Base-by-base conservation (phyloP, 805 yeast species). In the Maudiozyma pseudohumilis region DNA sequence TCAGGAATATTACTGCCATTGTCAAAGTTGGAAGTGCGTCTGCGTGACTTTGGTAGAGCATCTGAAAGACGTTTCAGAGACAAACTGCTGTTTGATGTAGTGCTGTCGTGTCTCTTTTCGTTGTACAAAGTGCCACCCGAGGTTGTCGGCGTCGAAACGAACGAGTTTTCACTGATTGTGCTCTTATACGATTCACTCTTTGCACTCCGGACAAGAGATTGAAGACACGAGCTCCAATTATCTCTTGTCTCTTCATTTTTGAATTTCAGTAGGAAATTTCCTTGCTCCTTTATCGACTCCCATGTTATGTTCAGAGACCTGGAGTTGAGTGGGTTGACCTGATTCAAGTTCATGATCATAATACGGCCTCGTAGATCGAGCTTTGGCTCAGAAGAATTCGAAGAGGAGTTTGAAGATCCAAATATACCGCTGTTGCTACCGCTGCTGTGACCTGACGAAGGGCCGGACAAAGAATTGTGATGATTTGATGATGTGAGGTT, bases 211-310 rank as follows among this genome's bases (percentile, higher is more conserved):
- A 58, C 54, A 18, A 58, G 39, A 5, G 50, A 44, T 36, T 77
- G 70, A 44, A 82, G 66, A 43, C 86, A 73, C 2, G 65, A 56
- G 41, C 75, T 85, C 97, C 97, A 92, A 56, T 80, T 89, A 40
- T 70, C 72, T 45, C 94, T 69, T 13, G 70, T 68, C 56, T 92
- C 97, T 51, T 88, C 96, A 36, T 80, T 80, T 43, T 80, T 72
- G 60, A 86, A 86, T 40, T 84, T 72, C 54, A 92, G 69, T 13
- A 86, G 74, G 49, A 92, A 87, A 15, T 84, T 76, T 11, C 95
- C 96, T 21, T 83, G 77, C 46, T 88, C 96, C 50, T 76, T 78
- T 36, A 80, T 76, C 7, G 95, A 92, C n/a, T 78, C 75, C 92
- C 92, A 83, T 12, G 83, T 72, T 9, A 81, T 71, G 26, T 79